Base-by-base conservation (phyloP, 345 rosid genomes). In the Gynandropsis gynandra region DNA sequence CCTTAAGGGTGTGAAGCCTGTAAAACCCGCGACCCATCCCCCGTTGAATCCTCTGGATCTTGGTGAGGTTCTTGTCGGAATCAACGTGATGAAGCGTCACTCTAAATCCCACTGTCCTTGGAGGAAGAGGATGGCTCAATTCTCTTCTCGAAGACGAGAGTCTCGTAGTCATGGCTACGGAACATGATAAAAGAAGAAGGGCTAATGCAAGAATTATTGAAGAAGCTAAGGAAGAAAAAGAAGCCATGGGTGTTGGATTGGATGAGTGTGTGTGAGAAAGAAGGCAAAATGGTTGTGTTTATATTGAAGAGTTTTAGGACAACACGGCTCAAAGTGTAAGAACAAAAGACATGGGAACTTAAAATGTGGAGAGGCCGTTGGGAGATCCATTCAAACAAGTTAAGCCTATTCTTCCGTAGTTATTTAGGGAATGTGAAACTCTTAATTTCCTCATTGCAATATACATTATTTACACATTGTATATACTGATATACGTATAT, bases 21-120 rank as follows among this genome's bases (percentile, higher is more conserved):
- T 72, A 73, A 13, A 52, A 63, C 9, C 89, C 83, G 7, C 95
- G 87, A 62, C 59, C 76, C 12, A 85, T 60, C 11, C 89, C 93
- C 0, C 78, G 93, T 48, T 66, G 79, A 14, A 87, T 66, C 14
- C 76, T 76, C 64, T 92, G 79, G 44, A 83, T 72, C 42, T 78
- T 80, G 33, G 98, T 84, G 38, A 87, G 58, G 73, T 92, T 92
- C 66, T 76, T 84, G 15, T 80, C 80, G 0, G 80, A 78, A 37
- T 92, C 96, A 0, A 92, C 73, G 27, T 85, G 93, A 55, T 54
- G 54, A 13, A 92, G 83, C 8, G 34, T 59, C 0, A 78, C 63
- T 27, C 72, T 72, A 55, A 92, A 76, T 4, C 88, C 85, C n/a
- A n/a, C n/a, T 16, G 71, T 47, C 45, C 51, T 59, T 35, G 56